Conservation (phyloP, 164 flowering plant species). For the Berberis thunbergii region DNA sequence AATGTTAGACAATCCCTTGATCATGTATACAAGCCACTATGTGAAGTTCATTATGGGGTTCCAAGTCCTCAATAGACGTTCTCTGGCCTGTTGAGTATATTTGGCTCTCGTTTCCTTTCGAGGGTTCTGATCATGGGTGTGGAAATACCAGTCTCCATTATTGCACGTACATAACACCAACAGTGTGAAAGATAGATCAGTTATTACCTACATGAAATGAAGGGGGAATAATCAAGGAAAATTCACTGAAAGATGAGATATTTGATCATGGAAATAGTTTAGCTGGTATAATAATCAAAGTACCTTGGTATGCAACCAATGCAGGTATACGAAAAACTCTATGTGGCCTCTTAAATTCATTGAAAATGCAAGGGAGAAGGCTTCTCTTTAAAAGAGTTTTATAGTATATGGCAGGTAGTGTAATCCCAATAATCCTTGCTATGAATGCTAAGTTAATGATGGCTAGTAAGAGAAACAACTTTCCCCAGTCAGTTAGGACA, state of each 20-base stretch:
- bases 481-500: too few species aligned
- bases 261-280: neutral
- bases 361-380: too few species aligned
- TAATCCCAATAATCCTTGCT: too few species aligned
- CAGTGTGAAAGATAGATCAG: neutral
- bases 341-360: too few species aligned
- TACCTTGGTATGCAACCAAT: too few species aligned
- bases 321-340: too few species aligned
- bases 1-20: neutral
- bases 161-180: neutral
- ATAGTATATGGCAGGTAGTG: too few species aligned
- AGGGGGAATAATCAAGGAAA: neutral
- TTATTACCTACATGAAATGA: neutral
- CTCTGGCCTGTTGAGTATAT: neutral
- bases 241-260: neutral
- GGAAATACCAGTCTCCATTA: neutral
- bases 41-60: neutral
- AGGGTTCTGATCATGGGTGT: neutral
- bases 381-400: too few species aligned
- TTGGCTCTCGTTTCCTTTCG: neutral
- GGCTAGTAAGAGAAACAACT: too few species aligned
- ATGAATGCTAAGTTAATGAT: too few species aligned
- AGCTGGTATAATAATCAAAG: too few species aligned
- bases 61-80: neutral
- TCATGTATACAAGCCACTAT: neutral